Evolutionary conservation across 1,139 yeast genomes (phyloP).

Genomic region (Yamadazyma pseudoaaseri): DNA sequence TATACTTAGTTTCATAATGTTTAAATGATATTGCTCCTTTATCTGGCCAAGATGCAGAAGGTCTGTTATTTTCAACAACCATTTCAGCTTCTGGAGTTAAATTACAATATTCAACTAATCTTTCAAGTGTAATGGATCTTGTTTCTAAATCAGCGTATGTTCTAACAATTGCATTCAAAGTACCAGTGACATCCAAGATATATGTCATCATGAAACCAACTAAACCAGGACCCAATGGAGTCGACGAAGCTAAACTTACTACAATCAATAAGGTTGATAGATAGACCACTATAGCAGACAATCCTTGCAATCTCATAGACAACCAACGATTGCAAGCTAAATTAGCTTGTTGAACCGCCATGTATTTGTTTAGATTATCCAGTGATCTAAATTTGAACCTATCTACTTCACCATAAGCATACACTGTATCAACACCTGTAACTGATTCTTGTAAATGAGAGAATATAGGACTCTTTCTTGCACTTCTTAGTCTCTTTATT

Average conservation of each 20-base stretch:
- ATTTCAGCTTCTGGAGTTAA: conserved; percentile 34
- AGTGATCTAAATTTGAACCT: conserved; percentile 25
- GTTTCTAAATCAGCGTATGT: conserved; percentile 37
- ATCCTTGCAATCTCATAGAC: conserved; percentile 36
- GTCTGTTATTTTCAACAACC: conserved; percentile 25
- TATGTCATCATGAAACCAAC: conserved; percentile 40
- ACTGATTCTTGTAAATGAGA: conserved; percentile 40
- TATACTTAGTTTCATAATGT: conserved; percentile 32
- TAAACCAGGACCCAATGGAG: conserved; percentile 28
- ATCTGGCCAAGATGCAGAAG: conserved; percentile 29
- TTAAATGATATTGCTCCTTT: conserved; percentile 29
- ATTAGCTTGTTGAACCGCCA: conserved; percentile 22
- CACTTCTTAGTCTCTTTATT: conserved; percentile 32
- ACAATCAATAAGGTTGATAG: conserved; percentile 28
- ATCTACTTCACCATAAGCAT: conserved; percentile 29
- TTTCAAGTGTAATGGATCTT: conserved; percentile 33
- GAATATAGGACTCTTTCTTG: conserved; percentile 32
- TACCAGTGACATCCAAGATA: conserved; percentile 31
- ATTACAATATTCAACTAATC: conserved; percentile 35
- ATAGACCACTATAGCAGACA: conserved; percentile 32
- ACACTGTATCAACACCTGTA: conserved; percentile 36
- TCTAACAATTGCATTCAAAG: conserved; percentile 31
- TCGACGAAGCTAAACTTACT: conserved; percentile 19
- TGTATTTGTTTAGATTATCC: conserved; percentile 20
- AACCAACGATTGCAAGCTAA: conserved; percentile 37